Conservation (phyloP, 257 asterid genomes). For the Nicotiana tomentosiformis region DNA sequence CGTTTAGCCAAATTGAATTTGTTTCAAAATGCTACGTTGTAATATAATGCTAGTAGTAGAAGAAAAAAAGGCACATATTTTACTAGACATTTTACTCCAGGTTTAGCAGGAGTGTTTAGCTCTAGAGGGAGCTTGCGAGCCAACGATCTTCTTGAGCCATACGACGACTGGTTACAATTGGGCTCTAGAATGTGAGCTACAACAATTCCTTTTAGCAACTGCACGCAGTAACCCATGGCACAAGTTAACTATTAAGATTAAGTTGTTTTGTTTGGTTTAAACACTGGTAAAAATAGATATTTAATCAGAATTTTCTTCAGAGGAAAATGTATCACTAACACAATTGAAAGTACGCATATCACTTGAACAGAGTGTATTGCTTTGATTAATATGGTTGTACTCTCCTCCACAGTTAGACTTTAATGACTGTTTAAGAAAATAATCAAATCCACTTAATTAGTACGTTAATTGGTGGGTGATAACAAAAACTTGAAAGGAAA, state of each 20-base stretch:
- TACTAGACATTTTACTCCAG: conserved; percentile 1
- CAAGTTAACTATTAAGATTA: too few relatives aligned
- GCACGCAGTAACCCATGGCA: neutral
- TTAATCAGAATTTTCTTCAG: too few relatives aligned
- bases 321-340: neutral
- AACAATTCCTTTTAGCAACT: neutral
- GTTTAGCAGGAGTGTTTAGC: neutral
- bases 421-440: neutral
- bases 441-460: too few relatives aligned
- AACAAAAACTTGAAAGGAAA: neutral
- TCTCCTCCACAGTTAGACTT: neutral
- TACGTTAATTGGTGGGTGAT: too few relatives aligned
- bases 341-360: neutral
- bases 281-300: too few relatives aligned
- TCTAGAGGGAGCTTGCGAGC: neutral
- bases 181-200: neutral
- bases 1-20: too few relatives aligned
- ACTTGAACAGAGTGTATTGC: neutral
- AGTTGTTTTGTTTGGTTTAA: too few relatives aligned
- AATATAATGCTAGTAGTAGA: neutral
- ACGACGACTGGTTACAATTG: neutral
- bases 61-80: neutral
- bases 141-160: conserved; percentile 4
- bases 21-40: neutral
- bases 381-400: neutral